Base-by-base conservation (phyloP, 106 monocot genomes). In the Amphibolis antarctica region DNA sequence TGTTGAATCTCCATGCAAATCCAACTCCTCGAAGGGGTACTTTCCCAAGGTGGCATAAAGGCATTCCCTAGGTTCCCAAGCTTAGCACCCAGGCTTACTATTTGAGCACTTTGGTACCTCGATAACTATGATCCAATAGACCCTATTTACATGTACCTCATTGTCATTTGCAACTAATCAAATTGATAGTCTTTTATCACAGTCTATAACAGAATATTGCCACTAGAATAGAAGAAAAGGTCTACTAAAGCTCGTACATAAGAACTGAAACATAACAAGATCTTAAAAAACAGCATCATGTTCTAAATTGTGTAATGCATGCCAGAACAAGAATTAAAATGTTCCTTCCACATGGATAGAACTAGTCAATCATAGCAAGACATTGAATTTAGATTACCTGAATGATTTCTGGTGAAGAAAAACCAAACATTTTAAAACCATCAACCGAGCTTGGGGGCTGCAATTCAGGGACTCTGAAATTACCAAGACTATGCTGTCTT, bases 391-490 rank as follows among this genome's bases (percentile, higher is more conserved):
- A 17, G 13, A 10, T 28, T 76, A 93, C 93, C 93, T 85, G 77
- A 31, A 78, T 67, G 13, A 85, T 85, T 28, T 73, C 21, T 17
- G 83, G 85, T 47, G 83, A 83, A 54, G 76, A 76, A 44, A 93
- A 83, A 27, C 93, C 93, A 81, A 85, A 88, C 93, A 93, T 88
- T 63, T 83, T 78, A 62, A 83, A 76, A 66, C 93, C 93, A 74
- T 85, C 83, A 54, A 93, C 22, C 15, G 83, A 83, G 56, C 83
- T 82, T 19, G 85, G 88, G 66, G 85, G 88, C 71, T 81, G 92
- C 54, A 85, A 59, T 15, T 71, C 56, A 26, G 87, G 81, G 48
- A 88, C 69, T 13, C 85, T 83, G 25, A 48, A 28, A 47, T 63
- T 74, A 24, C 79, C 84, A 27, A 69, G 59, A 28, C 42, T 77